Evolutionary conservation across 345 rosid species (phyloP), one percentile per base, ranked within the genome.

Genomic region (Bretschneidera sinensis): DNA sequence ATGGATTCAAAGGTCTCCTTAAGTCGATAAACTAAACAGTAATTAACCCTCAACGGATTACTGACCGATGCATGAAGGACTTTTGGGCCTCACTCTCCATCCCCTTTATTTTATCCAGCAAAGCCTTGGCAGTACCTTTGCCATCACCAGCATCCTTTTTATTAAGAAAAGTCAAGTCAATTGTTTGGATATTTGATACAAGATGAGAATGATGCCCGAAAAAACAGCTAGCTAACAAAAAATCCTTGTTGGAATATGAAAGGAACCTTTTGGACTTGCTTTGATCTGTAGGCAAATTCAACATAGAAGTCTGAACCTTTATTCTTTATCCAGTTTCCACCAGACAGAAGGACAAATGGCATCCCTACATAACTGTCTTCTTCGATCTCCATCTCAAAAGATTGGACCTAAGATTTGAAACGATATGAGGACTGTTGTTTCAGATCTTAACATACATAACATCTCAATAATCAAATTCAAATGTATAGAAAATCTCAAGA

Each of bases 11-110:
- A 69, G 34, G 45, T 24, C 47, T 62, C 57, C 45, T 22, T 0
- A 49, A 28, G 55, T 66, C 55, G 58, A 57, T 43, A 51, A 51
- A 24, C 21, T 28, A 56, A 71, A 53, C 48, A 31, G 48, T 51
- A 65, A 51, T 21, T 25, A 25, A 69, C 55, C 35, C 17, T 50
- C 53, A 67, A 57, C 65, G 63, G 63, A 64, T 63, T 18, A 79
- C 91, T 71, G 60, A 90, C 99, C 99, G 79, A 66, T 94, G 99
- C 99, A 94, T 90, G 74, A 94, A 94, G 61, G 97, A 90, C 77
- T 94, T 90, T 69, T 94, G 97, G 33, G 99, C 99, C 74, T 94
- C 95, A 62, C 83, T 78, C 76, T 94, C 99, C 91, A 77, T 43
- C 55, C 73, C 75, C 50, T 87, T 84, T 70, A 90, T 90, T 82